phyloP scores from a whole-genome alignment of 805 yeast genomes.

The Komagataella ulmi region DNA sequence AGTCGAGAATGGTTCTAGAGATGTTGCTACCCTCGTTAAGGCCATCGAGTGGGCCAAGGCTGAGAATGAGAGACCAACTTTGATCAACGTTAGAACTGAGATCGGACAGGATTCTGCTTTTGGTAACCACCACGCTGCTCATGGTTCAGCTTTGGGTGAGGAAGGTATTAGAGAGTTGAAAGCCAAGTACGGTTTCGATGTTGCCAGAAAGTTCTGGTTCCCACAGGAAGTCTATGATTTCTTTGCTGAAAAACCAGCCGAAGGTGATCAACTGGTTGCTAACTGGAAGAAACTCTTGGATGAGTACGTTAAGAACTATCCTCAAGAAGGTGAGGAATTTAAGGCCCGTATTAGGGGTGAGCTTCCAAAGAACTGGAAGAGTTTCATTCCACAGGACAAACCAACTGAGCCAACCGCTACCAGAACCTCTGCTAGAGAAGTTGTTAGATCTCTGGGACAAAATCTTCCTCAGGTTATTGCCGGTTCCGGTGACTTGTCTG shows the following conservation, averaged over 20 bases:
- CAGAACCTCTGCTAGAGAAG: constrained; percentile 15
- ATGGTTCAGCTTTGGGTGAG: constrained; percentile 21
- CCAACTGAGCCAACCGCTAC: constrained; percentile 12
- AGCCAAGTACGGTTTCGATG: constrained; percentile 9
- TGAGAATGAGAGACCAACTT: constrained; percentile 18
- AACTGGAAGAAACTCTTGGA: constrained; percentile 14
- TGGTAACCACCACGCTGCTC: constrained; percentile 18
- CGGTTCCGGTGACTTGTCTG: constrained; percentile 23
- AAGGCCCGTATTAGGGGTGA: constrained; percentile 14
- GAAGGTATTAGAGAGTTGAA: constrained; percentile 10
- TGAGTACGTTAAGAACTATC: constrained; percentile 11
- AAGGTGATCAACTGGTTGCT: constrained; percentile 11
- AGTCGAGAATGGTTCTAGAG: constrained; percentile 17
- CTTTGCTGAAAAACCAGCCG: constrained; percentile 11
- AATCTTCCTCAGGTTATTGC: constrained; percentile 16
- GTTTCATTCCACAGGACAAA: constrained; percentile 9
- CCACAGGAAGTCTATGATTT: constrained; percentile 17
- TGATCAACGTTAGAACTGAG: constrained; percentile 19
- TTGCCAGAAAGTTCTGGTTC: constrained; percentile 11
- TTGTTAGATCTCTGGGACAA: constrained; percentile 14
- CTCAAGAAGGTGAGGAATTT: constrained; percentile 16
- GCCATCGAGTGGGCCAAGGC: constrained; percentile 21
- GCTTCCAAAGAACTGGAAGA: constrained; percentile 15
- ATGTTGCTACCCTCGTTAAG: constrained; percentile 15
- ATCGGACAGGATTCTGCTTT: constrained; percentile 21